Evolutionary conservation across 139 green algal genomes (phyloP).

Genomic region (Klebsormidium nitens): DNA sequence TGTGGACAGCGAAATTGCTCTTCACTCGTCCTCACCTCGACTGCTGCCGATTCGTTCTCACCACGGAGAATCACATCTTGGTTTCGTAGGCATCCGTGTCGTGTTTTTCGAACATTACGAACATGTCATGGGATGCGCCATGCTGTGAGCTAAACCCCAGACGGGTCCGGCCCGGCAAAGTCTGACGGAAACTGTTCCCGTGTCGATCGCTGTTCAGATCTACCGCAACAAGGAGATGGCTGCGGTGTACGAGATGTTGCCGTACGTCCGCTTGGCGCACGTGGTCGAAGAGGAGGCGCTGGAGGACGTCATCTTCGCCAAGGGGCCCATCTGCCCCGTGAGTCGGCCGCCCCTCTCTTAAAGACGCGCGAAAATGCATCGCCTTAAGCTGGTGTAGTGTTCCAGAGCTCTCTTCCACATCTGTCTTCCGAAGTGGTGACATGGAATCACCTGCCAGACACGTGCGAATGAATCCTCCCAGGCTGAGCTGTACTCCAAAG

Average conservation of each 20-base stretch:
- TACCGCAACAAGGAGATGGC: slow-evolving; percentile 31
- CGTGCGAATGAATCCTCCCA: background rate
- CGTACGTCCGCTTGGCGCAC: slow-evolving; percentile 69
- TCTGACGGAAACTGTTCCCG: too few species aligned
- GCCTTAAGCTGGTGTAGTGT: background rate
- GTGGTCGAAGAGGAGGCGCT: slow-evolving; percentile 50
- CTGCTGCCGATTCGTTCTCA: too few species aligned
- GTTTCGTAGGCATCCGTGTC: too few species aligned
- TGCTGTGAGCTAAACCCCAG: too few species aligned
- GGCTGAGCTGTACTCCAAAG: background rate
- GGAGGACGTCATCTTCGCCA: slow-evolving; percentile 29
- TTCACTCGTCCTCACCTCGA: background rate
- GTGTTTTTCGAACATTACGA: too few species aligned
- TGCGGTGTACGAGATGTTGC: slow-evolving; percentile 52
- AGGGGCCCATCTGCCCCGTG: slow-evolving; percentile 31
- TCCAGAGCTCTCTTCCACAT: background rate
- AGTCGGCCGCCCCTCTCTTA: background rate
- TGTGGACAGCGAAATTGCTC: background rate
- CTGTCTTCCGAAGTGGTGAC: background rate
- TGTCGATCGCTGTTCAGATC: slow-evolving; percentile 16
- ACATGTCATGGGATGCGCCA: too few species aligned
- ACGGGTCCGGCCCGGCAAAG: too few species aligned
- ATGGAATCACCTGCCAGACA: background rate
- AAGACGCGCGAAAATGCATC: background rate
- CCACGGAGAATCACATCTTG: too few species aligned